These are phyloP conservation scores for Suillus luteus DNA, from an alignment of 768 basidiomycete species.

Conservation along the genomic window DNA sequence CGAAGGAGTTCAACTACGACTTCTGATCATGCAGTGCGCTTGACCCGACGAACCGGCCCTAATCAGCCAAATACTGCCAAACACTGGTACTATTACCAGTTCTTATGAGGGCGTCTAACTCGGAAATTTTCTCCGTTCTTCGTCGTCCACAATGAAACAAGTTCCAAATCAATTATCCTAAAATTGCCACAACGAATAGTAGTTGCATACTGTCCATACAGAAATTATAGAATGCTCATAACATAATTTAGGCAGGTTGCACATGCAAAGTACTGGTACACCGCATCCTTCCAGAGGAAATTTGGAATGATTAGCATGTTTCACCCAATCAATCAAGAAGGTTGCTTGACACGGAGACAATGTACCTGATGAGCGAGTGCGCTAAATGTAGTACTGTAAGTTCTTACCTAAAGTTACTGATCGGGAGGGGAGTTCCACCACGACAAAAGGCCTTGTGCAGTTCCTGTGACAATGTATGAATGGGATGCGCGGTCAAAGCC, in stretches of 20 bases:
- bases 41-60: conserved; percentile 35
- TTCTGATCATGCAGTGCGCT: conserved; percentile 20
- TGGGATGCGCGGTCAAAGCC: conserved; percentile 46
- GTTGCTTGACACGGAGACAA: conserved; percentile 7
- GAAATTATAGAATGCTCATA: conserved; percentile 27
- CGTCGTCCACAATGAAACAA: neutral
- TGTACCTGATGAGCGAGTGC: conserved; percentile 4
- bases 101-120: neutral
- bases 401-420: conserved; percentile 7
- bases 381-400: neutral
- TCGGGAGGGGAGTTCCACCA: conserved; percentile 52
- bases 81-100: conserved; percentile 8
- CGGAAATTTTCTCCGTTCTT: neutral
- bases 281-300: conserved; percentile 21
- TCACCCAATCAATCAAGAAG: conserved; percentile 10
- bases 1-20: conserved; percentile 28
- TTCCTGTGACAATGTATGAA: conserved; percentile 54
- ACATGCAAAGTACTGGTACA: conserved; percentile 36
- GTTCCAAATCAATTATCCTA: conserved; percentile 7
- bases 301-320: conserved; percentile 8
- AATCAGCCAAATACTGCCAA: conserved; percentile 36
- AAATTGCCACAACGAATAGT: conserved; percentile 9
- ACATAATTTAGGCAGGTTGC: conserved; percentile 24
- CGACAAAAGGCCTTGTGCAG: conserved; percentile 51
- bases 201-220: conserved; percentile 26